Evolutionary conservation across 345 rosid species (phyloP), one percentile per base, ranked within the genome.

Genomic region (Brassica napus): DNA sequence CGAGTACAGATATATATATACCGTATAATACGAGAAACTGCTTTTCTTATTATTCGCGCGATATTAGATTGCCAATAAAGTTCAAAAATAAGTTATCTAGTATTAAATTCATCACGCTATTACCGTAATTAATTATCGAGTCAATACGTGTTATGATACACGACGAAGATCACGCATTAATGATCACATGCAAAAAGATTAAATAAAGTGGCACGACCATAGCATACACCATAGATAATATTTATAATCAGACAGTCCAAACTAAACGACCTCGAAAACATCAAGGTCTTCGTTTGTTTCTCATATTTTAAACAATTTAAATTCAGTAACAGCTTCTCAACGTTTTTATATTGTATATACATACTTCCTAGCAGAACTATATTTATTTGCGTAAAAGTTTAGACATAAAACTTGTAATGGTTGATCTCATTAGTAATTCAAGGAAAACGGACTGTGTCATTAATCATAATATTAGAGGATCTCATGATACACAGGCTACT

Each of bases 401-500:
- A 16, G 21, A 54, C 66, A 26, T 16, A 60, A 73, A 15, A 52
- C 54, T 23, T 34, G 14, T 8, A 61, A 68, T 49, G 49, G 64
- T 26, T 4, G 44, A 47, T 62, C 55, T 52, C 21, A 54, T 15
- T 14, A 64, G 54, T 49, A 28, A 69, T 28, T 30, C 3, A 60
- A 60, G 62, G 60, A 81, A 58, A 58, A 76, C 6, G 47, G 63
- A 76, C 35, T 42, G 61, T 74, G 61, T 75, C 80, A 80, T 80
- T 80, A 70, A 75, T 64, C 72, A 80, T 80, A 81, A 71, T 58
- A 70, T 30, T 65, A 75, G 73, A 81, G 74, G 80, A 65, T 81
- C 83, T 75, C 83, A 76, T 81, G 76, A 75, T 70, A 75, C 79
- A 69, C 68, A 58, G 77, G 80, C 80, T 76, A 80, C 71, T 75